Base-by-base conservation (phyloP, 2,329 filamentous ascomycete species). In the Byssothecium circinans region DNA sequence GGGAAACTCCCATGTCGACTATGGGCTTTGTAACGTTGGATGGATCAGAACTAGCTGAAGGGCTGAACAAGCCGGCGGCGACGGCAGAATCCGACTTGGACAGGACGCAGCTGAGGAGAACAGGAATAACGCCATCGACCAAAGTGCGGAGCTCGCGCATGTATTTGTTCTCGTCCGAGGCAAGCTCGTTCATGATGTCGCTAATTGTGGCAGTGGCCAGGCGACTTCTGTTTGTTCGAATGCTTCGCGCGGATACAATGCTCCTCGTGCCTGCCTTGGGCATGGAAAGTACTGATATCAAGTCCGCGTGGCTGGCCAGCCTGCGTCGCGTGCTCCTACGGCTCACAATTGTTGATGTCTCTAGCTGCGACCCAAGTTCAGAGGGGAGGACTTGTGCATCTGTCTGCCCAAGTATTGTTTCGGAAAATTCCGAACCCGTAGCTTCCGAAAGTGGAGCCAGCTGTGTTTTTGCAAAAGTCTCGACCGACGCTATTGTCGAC, bases 111-210 rank as follows among this genome's bases (percentile, higher is more conserved):
- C 86, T 89, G 42, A 99, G 75, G 2, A 99, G 80, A 2, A 97
- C 92, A 0, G 94, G 94, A 46, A 99, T 89, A 18, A 99, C 92
- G 46, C 94, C 94, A 60, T 96, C 91, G 7, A 97, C 91, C 25
- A 99, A 74, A 0, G 94, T 96, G 65, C 91, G 90, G 25, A 99
- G 79, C 71, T 99, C 94, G 45, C 91, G 83, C 72, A 87, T 86
- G 65, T 97, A 99, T 57, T 94, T 87, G 36, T 82, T 76, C 70
- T 99, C 94, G 59, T 97, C 94, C 4, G 87, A 82, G 10, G 82
- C 78, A 53, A 99, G 84, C 64, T 96, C 91, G 43, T 81, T 79
- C 68, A 97, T 80, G 17, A 97, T 75, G 54, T 92, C 90, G 18
- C 82, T 78, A 10, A 90, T 78, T 1, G 86, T 91, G 33, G 87